Conservation (phyloP, 192 early-diverging fungal species). For the Entomortierella parvispora region DNA sequence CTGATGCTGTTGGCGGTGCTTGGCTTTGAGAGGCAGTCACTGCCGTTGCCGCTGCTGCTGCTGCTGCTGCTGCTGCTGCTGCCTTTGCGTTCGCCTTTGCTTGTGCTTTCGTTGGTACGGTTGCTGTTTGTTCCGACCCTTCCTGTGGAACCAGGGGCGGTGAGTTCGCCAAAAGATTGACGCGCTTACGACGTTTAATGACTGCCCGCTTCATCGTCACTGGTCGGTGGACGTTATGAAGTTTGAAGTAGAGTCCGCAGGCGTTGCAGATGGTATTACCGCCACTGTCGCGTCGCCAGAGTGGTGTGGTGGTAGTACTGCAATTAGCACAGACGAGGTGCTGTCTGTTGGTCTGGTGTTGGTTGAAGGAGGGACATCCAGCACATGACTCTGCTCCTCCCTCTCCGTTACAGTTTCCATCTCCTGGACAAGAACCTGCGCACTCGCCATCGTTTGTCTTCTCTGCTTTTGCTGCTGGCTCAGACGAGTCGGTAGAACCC, state of each 20-base stretch:
- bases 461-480: background rate
- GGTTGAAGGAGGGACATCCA: conserved; percentile 82
- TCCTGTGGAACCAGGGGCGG: conserved; percentile 34
- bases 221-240: conserved; percentile 85
- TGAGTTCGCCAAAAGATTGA: conserved; percentile 51
- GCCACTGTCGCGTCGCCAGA: conserved; percentile 80
- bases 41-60: background rate
- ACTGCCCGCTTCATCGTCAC: conserved; percentile 80
- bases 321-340: conserved; percentile 78
- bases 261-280: conserved; percentile 87
- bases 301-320: conserved; percentile 79
- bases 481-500: background rate
- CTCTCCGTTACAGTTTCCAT: conserved; percentile 80
- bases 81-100: conserved; percentile 1
- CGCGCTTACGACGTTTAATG: conserved; percentile 80
- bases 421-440: conserved; percentile 75
- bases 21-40: background rate
- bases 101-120: conserved; percentile 1
- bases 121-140: background rate
- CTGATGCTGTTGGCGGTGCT: conserved; percentile 6
- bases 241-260: conserved; percentile 85
- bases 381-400: conserved; percentile 77
- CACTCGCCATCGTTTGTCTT: conserved; percentile 33
- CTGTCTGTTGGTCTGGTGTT: conserved; percentile 67
- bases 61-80: conserved; percentile 5